Evolutionary conservation across 441 rosid genomes (phyloP).

Genomic region (Adansonia madagascariensis): DNA sequence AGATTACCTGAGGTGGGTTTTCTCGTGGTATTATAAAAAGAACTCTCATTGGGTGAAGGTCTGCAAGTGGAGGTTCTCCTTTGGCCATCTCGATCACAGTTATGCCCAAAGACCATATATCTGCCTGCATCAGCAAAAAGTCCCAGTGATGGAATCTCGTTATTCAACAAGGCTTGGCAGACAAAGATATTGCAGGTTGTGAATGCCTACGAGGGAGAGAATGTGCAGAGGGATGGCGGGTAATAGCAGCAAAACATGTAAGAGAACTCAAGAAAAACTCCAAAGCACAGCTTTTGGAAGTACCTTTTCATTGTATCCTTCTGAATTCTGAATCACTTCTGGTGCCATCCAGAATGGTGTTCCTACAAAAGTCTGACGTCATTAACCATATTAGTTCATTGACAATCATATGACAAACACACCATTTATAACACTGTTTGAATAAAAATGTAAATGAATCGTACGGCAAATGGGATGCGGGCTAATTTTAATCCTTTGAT

Average conservation of each 20-base stretch:
- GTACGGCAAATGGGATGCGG: not conserved
- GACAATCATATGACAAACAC: slow-evolving; percentile 15
- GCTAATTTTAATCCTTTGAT: slow-evolving; percentile 21
- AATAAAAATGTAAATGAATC: not conserved
- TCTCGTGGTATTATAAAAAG: slow-evolving; percentile 99
- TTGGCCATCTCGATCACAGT: slow-evolving; percentile 99
- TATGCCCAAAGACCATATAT: slow-evolving; percentile 98
- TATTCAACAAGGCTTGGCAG: slow-evolving; percentile 19
- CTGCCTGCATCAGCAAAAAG: slow-evolving; percentile 70
- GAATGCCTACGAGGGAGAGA: slow-evolving; percentile 22
- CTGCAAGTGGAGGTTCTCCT: slow-evolving; percentile 99
- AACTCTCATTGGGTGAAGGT: slow-evolving; percentile 99
- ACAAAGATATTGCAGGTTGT: not conserved
- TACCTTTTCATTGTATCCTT: slow-evolving; percentile 99
- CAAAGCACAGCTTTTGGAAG: slow-evolving; percentile 15
- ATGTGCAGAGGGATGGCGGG: slow-evolving; percentile 16
- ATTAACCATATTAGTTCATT: slow-evolving; percentile 48
- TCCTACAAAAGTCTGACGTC: slow-evolving; percentile 95
- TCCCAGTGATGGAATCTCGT: slow-evolving; percentile 28
- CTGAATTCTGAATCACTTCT: slow-evolving; percentile 99
- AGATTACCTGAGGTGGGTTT: slow-evolving; percentile 96
- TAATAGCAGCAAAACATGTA: slow-evolving; percentile 27
- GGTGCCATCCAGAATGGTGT: slow-evolving; percentile 99
- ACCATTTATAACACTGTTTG: slow-evolving; percentile 10
- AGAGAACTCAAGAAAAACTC: slow-evolving; percentile 8